Conservation (phyloP, 768 basidiomycete species). For the Phlegmacium glaucopus region DNA sequence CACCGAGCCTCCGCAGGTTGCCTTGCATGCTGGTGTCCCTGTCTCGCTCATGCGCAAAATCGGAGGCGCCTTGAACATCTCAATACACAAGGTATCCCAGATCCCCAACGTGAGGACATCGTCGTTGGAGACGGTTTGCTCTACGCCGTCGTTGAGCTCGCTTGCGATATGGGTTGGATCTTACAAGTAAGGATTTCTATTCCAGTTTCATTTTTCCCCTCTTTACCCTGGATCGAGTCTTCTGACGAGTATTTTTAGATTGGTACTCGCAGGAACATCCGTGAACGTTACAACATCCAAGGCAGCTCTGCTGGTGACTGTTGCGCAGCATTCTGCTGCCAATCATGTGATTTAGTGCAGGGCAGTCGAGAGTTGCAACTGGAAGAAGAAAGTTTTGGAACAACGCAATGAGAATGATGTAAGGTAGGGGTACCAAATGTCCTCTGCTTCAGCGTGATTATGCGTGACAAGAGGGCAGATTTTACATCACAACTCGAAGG, state of each 20-base stretch:
- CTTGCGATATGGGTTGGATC: conserved; percentile 19
- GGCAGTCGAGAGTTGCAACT: conserved; percentile 16
- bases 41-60: conserved; percentile 15
- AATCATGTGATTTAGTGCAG: conserved; percentile 17
- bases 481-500: too few species aligned
- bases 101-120: conserved; percentile 11
- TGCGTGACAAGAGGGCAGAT: too few species aligned
- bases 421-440: too few species aligned
- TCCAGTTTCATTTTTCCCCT: background rate
- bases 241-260: conserved; percentile 8
- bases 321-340: conserved; percentile 16
- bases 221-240: too few species aligned
- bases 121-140: conserved; percentile 8
- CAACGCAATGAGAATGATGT: too few species aligned
- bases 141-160: conserved; percentile 10
- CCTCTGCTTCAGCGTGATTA: too few species aligned
- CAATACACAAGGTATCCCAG: conserved; percentile 11
- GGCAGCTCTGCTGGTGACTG: conserved; percentile 14
- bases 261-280: conserved; percentile 12
- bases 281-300: conserved; percentile 16
- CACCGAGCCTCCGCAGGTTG: too few species aligned
- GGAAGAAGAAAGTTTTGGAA: conserved; percentile 19
- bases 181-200: conserved; percentile 10
- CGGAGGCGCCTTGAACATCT: conserved; percentile 16
- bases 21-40: conserved; percentile 17